phyloP scores from a whole-genome alignment of 768 basidiomycete genomes.

The Boletales sp. region DNA sequence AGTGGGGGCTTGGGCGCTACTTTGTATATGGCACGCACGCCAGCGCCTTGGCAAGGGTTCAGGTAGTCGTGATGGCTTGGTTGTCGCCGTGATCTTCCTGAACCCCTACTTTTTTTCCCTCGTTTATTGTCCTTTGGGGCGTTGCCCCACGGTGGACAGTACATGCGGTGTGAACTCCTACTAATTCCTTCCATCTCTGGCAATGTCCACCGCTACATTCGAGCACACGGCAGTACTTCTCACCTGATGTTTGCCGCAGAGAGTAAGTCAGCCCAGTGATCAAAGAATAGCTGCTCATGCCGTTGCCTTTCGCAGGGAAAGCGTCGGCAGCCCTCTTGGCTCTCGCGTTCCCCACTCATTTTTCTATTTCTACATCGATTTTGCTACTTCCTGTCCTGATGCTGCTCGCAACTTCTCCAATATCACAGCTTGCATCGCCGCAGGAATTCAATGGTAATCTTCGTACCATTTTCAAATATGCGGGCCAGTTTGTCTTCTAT shows the following conservation, averaged over 20 bases:
- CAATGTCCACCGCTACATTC: constrained; percentile 77
- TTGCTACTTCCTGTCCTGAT: constrained; percentile 65
- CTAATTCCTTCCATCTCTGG: constrained; percentile 71
- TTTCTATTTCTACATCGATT: constrained; percentile 68
- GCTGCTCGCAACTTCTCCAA: constrained; percentile 56
- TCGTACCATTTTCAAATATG: constrained; percentile 25
- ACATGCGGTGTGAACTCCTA: constrained; percentile 99
- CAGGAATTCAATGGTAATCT: constrained; percentile 23
- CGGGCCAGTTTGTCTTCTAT: constrained; percentile 50
- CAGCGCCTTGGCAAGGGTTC: constrained; percentile 39
- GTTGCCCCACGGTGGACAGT: too few relatives aligned
- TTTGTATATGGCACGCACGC: constrained; percentile 64
- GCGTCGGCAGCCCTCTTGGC: constrained; percentile 54
- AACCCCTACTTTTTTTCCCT: constrained; percentile 96
- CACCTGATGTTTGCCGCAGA: constrained; percentile 66
- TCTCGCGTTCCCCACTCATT: constrained; percentile 68
- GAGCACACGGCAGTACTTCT: constrained; percentile 73
- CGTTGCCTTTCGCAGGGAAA: constrained; percentile 43
- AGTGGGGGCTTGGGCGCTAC: constrained; percentile 63
- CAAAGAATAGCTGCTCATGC: not conserved
- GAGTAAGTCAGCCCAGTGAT: constrained; percentile 39
- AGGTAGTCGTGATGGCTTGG: constrained; percentile 52
- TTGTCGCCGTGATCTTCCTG: constrained; percentile 70
- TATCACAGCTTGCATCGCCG: constrained; percentile 69
- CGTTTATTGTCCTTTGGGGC: too few relatives aligned